Base-by-base conservation (phyloP, 352 stramenopile genomes). In the Phytopythium mirpurense region DNA sequence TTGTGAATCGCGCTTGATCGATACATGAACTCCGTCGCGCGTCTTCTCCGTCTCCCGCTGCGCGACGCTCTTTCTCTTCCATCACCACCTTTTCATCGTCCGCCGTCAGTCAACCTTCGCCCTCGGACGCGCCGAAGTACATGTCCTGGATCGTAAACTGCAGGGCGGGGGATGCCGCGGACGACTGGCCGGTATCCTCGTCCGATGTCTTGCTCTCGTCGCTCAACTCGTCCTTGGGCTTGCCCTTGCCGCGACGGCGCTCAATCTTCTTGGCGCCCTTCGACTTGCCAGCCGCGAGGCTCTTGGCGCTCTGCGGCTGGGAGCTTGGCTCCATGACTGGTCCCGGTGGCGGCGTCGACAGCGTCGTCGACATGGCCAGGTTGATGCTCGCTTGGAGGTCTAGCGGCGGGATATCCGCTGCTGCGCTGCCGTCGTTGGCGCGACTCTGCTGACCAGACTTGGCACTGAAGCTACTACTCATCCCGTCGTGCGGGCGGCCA, bases 131-230 rank as follows among this genome's bases (percentile, higher is more conserved):
- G 10, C 70, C 70, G 51, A 90, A 90, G 63, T 90, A 88, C 77
- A 83, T 86, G 48, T 90, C 78, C 44, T 88, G 80, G n/a, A 90
- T 66, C 38, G 80, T 88, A 64, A 88, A 90, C 58, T 88, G 80
- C 32, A 87, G 60, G 18, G 74, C 68, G 18, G 68, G 51, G 7
- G 81, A 45, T 14, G 48, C 15, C 15, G 65, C 44, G 5, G 79
- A 26, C 14, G 48, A 16, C 34, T 54, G 32, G 14, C 23, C 32
- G 9, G 45, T 21, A 9, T 44, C 48, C 24, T 54, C 48, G 34
- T 44, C 48, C 36, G 48, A 47, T 0, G 41, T 47, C 41, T 47
- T 47, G 41, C 41, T 47, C 23, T 47, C 41, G 8, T 47, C 48
- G 49, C 67, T 74, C 8, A 31, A 53, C 55, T 70, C 68, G 43